Conservation (phyloP, 768 basidiomycete genomes). For the Sporobolomyces roseus region DNA sequence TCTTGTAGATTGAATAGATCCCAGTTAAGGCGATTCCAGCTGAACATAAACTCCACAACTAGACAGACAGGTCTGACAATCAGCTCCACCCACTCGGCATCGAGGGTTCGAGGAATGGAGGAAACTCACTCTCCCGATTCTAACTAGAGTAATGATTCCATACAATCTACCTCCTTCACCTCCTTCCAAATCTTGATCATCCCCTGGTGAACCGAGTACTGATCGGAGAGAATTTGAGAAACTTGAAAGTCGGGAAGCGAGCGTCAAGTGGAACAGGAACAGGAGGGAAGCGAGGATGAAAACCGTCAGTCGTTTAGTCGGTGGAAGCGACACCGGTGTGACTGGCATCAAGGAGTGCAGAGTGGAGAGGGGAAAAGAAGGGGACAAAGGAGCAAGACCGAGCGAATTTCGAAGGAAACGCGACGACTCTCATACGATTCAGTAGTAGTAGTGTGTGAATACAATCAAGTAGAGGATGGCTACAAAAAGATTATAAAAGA, state of each 20-base stretch:
- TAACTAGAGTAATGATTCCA: constrained; percentile 10
- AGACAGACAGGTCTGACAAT: not conserved
- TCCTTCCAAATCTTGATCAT: not conserved
- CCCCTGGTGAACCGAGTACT: not conserved
- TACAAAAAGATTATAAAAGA: too few relatives aligned
- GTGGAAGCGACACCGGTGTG: too few relatives aligned
- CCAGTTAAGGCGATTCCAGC: not conserved
- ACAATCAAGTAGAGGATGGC: too few relatives aligned
- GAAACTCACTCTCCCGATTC: constrained; percentile 18
- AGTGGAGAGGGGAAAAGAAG: not conserved
- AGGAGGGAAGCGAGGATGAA: not conserved
- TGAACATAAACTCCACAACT: constrained; percentile 27
- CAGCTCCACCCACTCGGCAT: not conserved
- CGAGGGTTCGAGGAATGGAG: too few relatives aligned
- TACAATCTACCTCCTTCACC: not conserved
- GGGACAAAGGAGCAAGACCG: too few relatives aligned
- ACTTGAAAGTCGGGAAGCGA: not conserved
- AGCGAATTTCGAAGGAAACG: too few relatives aligned
- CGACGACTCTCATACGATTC: too few relatives aligned
- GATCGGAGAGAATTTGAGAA: not conserved
- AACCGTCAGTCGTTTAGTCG: not conserved
- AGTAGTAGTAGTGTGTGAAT: too few relatives aligned
- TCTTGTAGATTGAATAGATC: not conserved
- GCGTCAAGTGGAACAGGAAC: not conserved
- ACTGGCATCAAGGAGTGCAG: not conserved